Evolutionary conservation across 2,329 filamentous ascomycete genomes (phyloP).

Genomic region (Colletotrichum filicis): DNA sequence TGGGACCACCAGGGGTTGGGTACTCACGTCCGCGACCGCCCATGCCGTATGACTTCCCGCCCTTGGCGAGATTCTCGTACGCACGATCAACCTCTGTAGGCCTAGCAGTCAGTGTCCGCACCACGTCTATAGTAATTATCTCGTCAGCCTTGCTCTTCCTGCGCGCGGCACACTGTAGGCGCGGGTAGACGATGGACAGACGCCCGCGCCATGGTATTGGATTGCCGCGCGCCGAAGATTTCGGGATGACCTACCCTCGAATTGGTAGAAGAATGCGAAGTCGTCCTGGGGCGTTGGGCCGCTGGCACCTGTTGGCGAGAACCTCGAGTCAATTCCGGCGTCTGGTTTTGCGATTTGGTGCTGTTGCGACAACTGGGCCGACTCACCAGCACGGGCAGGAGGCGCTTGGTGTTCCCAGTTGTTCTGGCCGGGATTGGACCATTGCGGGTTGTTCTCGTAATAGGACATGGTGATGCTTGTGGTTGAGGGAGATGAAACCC

Average conservation of each 20-base stretch:
- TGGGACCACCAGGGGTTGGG: conserved; percentile 66
- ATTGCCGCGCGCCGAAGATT: conserved; percentile 19
- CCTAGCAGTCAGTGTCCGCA: conserved; percentile 38
- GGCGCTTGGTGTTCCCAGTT: conserved; percentile 60
- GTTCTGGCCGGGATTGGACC: conserved; percentile 51
- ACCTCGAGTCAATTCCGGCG: conserved; percentile 32
- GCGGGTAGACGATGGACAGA: neutral
- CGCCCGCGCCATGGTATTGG: neutral
- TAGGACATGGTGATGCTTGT: conserved; percentile 51
- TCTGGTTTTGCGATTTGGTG: conserved; percentile 26
- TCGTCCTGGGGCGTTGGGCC: conserved; percentile 82
- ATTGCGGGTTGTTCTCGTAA: conserved; percentile 55
- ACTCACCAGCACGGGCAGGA: conserved; percentile 50
- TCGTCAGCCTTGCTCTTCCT: conserved; percentile 29
- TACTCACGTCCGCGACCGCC: conserved; percentile 81
- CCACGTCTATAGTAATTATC: conserved; percentile 29
- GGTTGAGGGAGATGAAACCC: conserved; percentile 9
- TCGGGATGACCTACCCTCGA: conserved; percentile 79
- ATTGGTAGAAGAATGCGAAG: conserved; percentile 85
- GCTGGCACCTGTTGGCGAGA: conserved; percentile 70
- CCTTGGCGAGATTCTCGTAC: conserved; percentile 95
- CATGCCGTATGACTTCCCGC: conserved; percentile 87
- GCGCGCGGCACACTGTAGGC: conserved; percentile 9
- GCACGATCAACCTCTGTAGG: conserved; percentile 90
- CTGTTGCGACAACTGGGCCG: conserved; percentile 29